These are phyloP conservation scores for Ordospora colligata DNA, from an alignment of 371 early-diverging fungal species.

Conservation along the genomic window DNA sequence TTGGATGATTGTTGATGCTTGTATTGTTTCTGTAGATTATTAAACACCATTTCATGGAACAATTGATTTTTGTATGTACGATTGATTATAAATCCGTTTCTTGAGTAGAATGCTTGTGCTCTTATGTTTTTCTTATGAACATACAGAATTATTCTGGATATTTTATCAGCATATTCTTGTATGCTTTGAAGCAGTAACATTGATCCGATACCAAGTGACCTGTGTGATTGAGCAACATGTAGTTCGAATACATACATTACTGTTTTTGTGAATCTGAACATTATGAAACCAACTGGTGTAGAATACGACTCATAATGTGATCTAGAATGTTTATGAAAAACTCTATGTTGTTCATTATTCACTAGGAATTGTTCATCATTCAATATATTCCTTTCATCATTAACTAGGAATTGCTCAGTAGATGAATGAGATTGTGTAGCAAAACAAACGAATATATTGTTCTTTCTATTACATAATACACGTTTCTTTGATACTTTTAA, in stretches of 20 bases:
- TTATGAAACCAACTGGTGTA: not conserved
- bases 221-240: not conserved
- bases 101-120: not conserved
- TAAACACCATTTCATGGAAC: slow-evolving; percentile 9
- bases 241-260: slow-evolving; percentile 9
- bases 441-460: not conserved
- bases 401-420: too few relatives aligned
- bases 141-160: not conserved
- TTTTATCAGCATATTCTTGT: not conserved
- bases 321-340: too few relatives aligned
- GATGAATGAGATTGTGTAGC: not conserved
- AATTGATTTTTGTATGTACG: not conserved
- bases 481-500: not conserved
- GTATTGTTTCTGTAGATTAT: too few relatives aligned
- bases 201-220: not conserved
- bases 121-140: slow-evolving; percentile 1
- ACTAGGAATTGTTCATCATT: too few relatives aligned
- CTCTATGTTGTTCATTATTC: too few relatives aligned
- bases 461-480: not conserved
- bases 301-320: not conserved
- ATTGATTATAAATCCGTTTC: not conserved
- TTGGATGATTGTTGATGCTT: too few relatives aligned
- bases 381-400: too few relatives aligned
- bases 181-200: not conserved
- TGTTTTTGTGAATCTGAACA: not conserved